Evolutionary conservation across 208 protist genomes (phyloP).

Genomic region (Leishmania turanica): DNA sequence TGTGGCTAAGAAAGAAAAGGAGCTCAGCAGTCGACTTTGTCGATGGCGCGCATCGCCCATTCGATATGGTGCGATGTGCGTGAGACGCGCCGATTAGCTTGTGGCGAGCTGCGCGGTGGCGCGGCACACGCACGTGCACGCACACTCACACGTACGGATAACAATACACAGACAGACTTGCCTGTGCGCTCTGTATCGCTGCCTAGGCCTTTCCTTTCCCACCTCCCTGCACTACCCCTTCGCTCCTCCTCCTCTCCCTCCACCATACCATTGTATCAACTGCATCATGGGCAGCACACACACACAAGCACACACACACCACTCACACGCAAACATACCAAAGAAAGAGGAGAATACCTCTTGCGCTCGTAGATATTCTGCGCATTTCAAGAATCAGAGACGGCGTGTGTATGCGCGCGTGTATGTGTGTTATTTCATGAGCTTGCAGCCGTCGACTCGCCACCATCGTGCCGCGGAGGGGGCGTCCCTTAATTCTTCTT

Average conservation of each 20-base stretch:
- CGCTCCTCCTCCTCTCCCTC: not conserved
- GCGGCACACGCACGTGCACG: not conserved
- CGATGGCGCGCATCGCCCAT: too few species aligned
- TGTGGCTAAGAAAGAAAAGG: too few species aligned
- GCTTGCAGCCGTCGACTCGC: not conserved
- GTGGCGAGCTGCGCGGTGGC: too few species aligned
- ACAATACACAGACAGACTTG: not conserved
- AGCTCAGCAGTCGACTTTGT: too few species aligned
- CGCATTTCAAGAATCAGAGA: not conserved
- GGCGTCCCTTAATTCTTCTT: not conserved
- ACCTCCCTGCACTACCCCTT: not conserved
- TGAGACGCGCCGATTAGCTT: too few species aligned
- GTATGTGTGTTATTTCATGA: not conserved
- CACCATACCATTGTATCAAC: not conserved
- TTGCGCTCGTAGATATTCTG: not conserved
- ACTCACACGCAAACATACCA: constrained; percentile 6
- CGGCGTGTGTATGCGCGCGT: not conserved
- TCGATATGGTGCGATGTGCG: too few species aligned
- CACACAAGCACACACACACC: constrained; percentile 12
- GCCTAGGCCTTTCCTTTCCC: not conserved
- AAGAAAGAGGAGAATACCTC: not conserved
- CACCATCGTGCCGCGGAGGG: not conserved
- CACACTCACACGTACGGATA: not conserved
- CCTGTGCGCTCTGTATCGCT: not conserved
- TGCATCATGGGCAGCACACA: not conserved